Base-by-base conservation (phyloP, 305 asterid species). In the Fraxinus sp. region DNA sequence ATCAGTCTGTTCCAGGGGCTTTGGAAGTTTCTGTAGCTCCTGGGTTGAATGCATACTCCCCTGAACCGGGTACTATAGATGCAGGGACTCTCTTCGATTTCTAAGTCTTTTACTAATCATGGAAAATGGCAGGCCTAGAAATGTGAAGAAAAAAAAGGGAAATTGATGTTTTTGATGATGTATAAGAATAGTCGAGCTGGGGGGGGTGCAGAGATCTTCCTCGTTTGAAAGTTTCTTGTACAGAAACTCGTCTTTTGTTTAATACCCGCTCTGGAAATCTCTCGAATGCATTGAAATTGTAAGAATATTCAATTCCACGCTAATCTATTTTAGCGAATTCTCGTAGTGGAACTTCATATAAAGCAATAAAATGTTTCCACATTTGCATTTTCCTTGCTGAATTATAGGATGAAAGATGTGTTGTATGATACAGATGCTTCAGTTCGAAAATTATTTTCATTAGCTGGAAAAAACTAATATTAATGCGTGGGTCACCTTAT, bases 51-150 rank as follows among this genome's bases (percentile, higher is more conserved):
- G 85, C 37, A 7, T 83, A 41, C 77, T 86, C 94, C 24, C 91
- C 92, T 39, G 95, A 88, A 75, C 84, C 90, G 81, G 81, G 88
- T 82, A 83, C 88, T 41, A 7, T 86, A 46, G 95, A 90, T 84
- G 83, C 89, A 79, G 92, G 93, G 77, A 81, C 83, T 83, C 77
- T 86, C 71, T 90, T 86, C 79, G 91, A 88, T 80, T 73, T 87
- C 72, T 90, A 83, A 84, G 72, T 26, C 85, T 82, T 80, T 76
- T 22, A 13, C 57, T 43, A 70, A 43, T 80, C 52, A 64, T 79
- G 39, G 76, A 76, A 57, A 22, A 24, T 71, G 43, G 11, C 64
- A 9, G 76, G 22, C 10, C 10, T 14, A 70, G 41, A 70, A 70
- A 14, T 30, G 10, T 32, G 41, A 64, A 24, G 36, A 24, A 30